Percentiles rank a stretch among this genome's conserved stretches.
These are phyloP conservation scores for Rhodotorula sp. DNA, from an alignment of 1,284 basidiomycete species.

Conservation along the genomic window DNA sequence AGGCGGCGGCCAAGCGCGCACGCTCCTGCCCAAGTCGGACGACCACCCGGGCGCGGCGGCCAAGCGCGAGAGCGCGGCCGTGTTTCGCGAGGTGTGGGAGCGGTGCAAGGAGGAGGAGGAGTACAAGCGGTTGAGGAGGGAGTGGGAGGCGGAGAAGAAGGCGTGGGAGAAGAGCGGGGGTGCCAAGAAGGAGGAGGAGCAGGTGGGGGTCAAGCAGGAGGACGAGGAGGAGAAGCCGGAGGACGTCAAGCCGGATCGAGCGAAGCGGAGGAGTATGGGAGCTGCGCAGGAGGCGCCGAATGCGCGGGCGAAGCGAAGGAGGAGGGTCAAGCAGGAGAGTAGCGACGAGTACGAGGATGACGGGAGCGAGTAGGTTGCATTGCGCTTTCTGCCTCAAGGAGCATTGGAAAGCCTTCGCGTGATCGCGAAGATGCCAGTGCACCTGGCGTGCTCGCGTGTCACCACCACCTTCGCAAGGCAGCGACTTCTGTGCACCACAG, in stretches of 20 bases:
- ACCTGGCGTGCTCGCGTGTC: too few relatives aligned
- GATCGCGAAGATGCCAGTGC: too few relatives aligned
- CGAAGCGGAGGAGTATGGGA: not conserved
- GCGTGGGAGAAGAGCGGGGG: slow-evolving; percentile 1
- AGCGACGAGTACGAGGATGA: not conserved
- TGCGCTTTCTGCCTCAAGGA: too few relatives aligned
- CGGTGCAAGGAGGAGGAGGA: slow-evolving; percentile 5
- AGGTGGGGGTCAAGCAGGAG: not conserved
- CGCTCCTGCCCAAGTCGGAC: slow-evolving; percentile 9
- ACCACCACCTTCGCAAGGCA: too few relatives aligned
- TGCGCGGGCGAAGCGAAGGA: not conserved
- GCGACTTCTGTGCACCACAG: too few relatives aligned
- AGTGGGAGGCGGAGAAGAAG: slow-evolving; percentile 24
- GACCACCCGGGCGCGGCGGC: slow-evolving; percentile 14
- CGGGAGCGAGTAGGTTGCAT: not conserved
- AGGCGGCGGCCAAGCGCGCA: not conserved
- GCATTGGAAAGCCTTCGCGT: too few relatives aligned
- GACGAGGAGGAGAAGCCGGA: not conserved
- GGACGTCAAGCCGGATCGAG: too few relatives aligned
- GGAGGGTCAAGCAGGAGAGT: not conserved
- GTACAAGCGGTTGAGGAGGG: slow-evolving; percentile 8
- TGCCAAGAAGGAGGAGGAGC: not conserved
- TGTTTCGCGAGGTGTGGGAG: slow-evolving; percentile 28
- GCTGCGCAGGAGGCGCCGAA: not conserved
- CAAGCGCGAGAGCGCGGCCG: slow-evolving; percentile 17